Conservation (phyloP, 768 basidiomycete genomes). For the Pisolithus tinctorius region DNA sequence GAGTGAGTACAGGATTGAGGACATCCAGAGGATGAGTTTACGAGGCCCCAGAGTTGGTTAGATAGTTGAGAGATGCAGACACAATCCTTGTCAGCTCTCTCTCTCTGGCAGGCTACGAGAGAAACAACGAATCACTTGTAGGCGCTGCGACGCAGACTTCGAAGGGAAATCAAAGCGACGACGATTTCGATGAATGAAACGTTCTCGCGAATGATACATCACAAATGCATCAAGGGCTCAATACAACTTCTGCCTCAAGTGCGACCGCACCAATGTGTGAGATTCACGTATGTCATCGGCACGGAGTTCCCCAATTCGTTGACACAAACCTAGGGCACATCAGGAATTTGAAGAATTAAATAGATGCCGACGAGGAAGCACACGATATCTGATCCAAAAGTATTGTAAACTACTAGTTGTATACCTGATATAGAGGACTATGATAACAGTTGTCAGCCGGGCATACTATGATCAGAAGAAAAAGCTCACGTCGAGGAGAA, state of each 20-base stretch:
- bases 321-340: neutral
- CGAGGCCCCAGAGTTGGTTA: too few species aligned
- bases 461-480: conserved; percentile 4
- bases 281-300: too few species aligned
- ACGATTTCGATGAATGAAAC: conserved; percentile 15
- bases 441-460: conserved; percentile 5
- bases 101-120: too few species aligned
- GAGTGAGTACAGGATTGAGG: too few species aligned
- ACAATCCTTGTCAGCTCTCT: too few species aligned
- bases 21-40: too few species aligned
- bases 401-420: conserved; percentile 54
- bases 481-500: conserved; percentile 86
- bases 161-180: neutral
- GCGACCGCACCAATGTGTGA: too few species aligned
- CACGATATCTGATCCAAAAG: neutral
- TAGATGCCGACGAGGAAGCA: neutral
- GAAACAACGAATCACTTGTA: too few species aligned
- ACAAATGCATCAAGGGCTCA: neutral
- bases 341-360: neutral
- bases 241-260: too few species aligned
- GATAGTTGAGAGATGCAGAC: too few species aligned
- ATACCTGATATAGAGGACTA: conserved; percentile 88
- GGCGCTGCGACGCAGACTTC: too few species aligned
- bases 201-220: conserved; percentile 9
- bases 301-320: too few species aligned